Base-by-base conservation (phyloP, 2,329 filamentous ascomycete genomes). In the Penicillium janthinellum region DNA sequence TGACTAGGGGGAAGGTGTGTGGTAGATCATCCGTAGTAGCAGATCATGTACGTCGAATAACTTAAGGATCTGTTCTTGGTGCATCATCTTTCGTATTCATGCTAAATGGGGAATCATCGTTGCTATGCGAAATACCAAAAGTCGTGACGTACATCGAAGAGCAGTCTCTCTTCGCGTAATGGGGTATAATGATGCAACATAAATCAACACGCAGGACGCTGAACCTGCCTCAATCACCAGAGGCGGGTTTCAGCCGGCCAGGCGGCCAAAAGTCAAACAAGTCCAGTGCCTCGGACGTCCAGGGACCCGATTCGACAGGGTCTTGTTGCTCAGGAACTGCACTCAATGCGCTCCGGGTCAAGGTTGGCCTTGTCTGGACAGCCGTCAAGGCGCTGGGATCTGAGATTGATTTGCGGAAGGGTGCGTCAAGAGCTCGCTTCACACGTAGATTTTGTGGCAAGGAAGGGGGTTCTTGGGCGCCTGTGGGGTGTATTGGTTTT, bases 231-330 rank as follows among this genome's bases (percentile, higher is more conserved):
- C 25, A 45, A 11, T 47, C 37, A 41, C 4, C 49, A 63, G 58
- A 69, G 37, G 3, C 51, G 37, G 76, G 75, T 54, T 76, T 79
- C 17, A 67, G 64, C 51, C 73, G 68, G n/a, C 70, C 75, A 6
- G 71, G 70, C 15, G 77, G 77, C 77, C 77, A 79, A 61, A 75
- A 79, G 47, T 78, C 77, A 63, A 79, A 79, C 20, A 79, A 65
- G 65, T 79, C 75, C 28, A 76, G 64, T 14, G 77, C 77, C 60
- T 79, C 77, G 0, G 68, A 66, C 5, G 77, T 79, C 77, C 77
- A 79, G 0, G 77, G 76, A 0, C 77, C 77, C 58, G 74, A 67
- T 44, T 76, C 75, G 5, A 59, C 42, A 8, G 49, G 57, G 20
- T 60, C 62, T 8, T 66, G 59, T 25, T 67, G 63, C 15, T 67